phyloP scores from a whole-genome alignment of 2,329 filamentous ascomycete genomes.

The Fusarium solani-melongenae region DNA sequence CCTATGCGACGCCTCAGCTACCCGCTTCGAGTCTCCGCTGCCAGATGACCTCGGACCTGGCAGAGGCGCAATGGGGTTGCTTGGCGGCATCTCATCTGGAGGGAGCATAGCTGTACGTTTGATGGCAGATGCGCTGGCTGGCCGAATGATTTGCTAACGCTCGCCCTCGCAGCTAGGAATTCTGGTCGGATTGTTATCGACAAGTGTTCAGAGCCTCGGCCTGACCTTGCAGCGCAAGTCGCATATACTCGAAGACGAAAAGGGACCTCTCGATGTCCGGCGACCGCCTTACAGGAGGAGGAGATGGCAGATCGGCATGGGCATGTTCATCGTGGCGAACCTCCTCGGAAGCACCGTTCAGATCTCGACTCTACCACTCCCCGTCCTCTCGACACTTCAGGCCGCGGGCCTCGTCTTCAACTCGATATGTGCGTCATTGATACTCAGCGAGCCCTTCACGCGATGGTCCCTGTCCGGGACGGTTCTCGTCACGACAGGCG shows the following conservation, averaged over 20 bases:
- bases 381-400: constrained; percentile 93
- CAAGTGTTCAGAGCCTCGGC: constrained; percentile 93
- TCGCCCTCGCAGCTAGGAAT: constrained; percentile 78
- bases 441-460: constrained; percentile 94
- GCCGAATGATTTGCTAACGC: constrained; percentile 32
- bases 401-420: constrained; percentile 98
- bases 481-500: constrained; percentile 85
- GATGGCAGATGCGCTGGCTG: background rate
- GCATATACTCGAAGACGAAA: constrained; percentile 97
- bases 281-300: constrained; percentile 89
- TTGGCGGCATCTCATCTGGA: constrained; percentile 80
- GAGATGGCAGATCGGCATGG: constrained; percentile 97
- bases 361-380: constrained; percentile 93
- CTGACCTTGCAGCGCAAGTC: constrained; percentile 97
- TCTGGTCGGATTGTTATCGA: constrained; percentile 90
- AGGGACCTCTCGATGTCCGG: constrained; percentile 79
- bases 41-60: constrained; percentile 60
- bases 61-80: constrained; percentile 71
- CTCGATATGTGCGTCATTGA: constrained; percentile 93
- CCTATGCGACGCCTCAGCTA: constrained; percentile 42
- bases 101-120: constrained; percentile 78
- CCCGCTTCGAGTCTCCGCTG: constrained; percentile 40
- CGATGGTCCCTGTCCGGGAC: constrained; percentile 93
- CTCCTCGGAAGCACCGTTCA: constrained; percentile 95
- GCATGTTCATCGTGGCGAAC: constrained; percentile 95